Conservation (phyloP, 352 stramenopile genomes). For the Phytophthora syringae region DNA sequence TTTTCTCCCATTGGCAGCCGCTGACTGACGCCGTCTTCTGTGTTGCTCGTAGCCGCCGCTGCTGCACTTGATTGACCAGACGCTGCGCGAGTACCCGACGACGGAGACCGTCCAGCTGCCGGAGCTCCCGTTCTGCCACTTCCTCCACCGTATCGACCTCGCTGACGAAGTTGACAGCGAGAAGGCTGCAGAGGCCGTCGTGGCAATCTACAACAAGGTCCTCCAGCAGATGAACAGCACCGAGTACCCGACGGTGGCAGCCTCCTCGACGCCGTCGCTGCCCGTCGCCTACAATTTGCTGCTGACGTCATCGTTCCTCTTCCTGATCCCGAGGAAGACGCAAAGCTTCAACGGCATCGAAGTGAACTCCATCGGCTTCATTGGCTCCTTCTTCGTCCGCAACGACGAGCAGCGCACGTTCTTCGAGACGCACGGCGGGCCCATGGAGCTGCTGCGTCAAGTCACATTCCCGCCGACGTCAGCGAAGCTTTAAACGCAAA, state of each 20-base stretch:
- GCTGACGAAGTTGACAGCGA: slow-evolving; percentile 43
- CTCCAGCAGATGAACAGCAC: slow-evolving; percentile 50
- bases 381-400: slow-evolving; percentile 80
- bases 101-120: slow-evolving; percentile 57
- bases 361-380: slow-evolving; percentile 88
- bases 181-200: slow-evolving; percentile 45
- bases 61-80: slow-evolving; percentile 75
- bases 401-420: slow-evolving; percentile 64
- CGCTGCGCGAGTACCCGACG: slow-evolving; percentile 39
- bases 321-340: slow-evolving; percentile 67
- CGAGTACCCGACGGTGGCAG: slow-evolving; percentile 31
- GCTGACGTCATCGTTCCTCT: slow-evolving; percentile 75
- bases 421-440: slow-evolving; percentile 53
- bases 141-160: slow-evolving; percentile 67
- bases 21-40: slow-evolving; percentile 1
- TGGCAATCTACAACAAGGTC: slow-evolving; percentile 55
- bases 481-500: slow-evolving; percentile 1
- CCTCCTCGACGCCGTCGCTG: slow-evolving; percentile 11
- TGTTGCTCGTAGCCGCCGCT: slow-evolving; percentile 60
- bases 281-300: slow-evolving; percentile 80
- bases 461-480: slow-evolving; percentile 71
- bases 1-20: neutral
- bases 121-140: slow-evolving; percentile 79
- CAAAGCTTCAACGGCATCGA: slow-evolving; percentile 71
- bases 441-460: slow-evolving; percentile 62